Percentiles rank a stretch among this genome's conserved stretches.
These are phyloP conservation scores for Colletotrichum neosansevieriae DNA, from an alignment of 2,329 filamentous ascomycete genomes.

Conservation along the genomic window DNA sequence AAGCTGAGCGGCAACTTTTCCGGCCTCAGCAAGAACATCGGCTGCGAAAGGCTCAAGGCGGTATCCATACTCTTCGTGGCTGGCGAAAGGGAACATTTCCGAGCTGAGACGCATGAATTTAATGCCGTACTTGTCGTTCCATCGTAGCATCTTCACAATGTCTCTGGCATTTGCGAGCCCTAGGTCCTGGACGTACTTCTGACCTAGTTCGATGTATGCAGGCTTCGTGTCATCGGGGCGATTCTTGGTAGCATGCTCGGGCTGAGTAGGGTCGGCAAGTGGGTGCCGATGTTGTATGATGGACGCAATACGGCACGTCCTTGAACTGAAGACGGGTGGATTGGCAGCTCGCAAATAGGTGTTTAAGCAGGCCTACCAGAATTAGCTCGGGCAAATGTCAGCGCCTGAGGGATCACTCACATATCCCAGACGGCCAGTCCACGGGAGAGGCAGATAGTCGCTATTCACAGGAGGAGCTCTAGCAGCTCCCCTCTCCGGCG, in stretches of 20 bases:
- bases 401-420: constrained; percentile 61
- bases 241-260: constrained; percentile 87
- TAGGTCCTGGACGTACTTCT: constrained; percentile 79
- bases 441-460: constrained; percentile 84
- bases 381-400: constrained; percentile 8
- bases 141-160: constrained; percentile 85
- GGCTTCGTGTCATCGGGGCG: constrained; percentile 81
- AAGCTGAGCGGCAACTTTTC: constrained; percentile 79
- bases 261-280: constrained; percentile 78
- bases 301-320: constrained; percentile 90
- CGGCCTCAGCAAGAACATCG: constrained; percentile 80
- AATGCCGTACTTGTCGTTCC: constrained; percentile 94
- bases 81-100: constrained; percentile 98
- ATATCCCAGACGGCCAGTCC: constrained; percentile 91
- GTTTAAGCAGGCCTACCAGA: constrained; percentile 81
- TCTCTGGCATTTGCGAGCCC: constrained; percentile 87
- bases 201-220: constrained; percentile 74
- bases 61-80: constrained; percentile 88
- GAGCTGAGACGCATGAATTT: constrained; percentile 92
- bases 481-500: constrained; percentile 52
- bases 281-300: constrained; percentile 92
- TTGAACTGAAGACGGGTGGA: constrained; percentile 88
- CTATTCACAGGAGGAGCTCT: constrained; percentile 85
- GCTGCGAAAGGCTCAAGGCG: constrained; percentile 85
- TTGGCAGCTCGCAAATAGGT: constrained; percentile 88